These are phyloP conservation scores for Emergomyces africanus DNA, from an alignment of 2,329 filamentous ascomycete species.

Conservation along the genomic window DNA sequence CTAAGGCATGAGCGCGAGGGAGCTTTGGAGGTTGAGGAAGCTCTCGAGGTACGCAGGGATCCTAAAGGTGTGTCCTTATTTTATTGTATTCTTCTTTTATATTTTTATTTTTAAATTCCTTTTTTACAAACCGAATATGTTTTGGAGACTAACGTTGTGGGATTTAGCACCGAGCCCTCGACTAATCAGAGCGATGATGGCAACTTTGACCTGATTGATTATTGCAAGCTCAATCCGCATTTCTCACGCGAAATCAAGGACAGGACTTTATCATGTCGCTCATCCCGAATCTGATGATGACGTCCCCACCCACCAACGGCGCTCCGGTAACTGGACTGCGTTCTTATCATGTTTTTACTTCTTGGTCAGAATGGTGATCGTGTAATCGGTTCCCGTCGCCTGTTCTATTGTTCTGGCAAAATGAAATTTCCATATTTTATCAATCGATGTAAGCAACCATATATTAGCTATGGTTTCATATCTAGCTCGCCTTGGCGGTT, in stretches of 20 bases:
- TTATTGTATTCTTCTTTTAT: neutral
- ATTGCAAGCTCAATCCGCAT: neutral
- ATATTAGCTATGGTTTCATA: neutral
- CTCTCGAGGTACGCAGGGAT: constrained; percentile 63
- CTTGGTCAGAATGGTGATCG: neutral
- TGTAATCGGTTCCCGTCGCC: neutral
- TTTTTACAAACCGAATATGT: neutral
- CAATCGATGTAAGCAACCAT: neutral
- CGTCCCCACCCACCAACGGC: neutral
- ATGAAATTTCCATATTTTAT: neutral
- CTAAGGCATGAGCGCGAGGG: constrained; percentile 42
- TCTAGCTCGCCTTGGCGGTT: neutral
- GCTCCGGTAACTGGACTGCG: neutral
- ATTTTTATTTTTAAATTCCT: neutral
- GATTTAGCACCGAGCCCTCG: constrained; percentile 48
- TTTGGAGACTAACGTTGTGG: constrained; percentile 5
- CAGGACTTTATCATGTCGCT: neutral
- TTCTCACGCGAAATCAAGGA: neutral
- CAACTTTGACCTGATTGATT: constrained; percentile 48
- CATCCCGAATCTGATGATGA: neutral
- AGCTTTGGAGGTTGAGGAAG: constrained; percentile 34
- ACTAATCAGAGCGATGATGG: constrained; percentile 57
- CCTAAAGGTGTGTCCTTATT: constrained; percentile 74
- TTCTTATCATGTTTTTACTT: neutral
- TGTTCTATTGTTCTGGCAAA: neutral